Evolutionary conservation across 2,329 filamentous ascomycete species (phyloP), one percentile per base, ranked within the genome.

Genomic region (Penicillium sp.): DNA sequence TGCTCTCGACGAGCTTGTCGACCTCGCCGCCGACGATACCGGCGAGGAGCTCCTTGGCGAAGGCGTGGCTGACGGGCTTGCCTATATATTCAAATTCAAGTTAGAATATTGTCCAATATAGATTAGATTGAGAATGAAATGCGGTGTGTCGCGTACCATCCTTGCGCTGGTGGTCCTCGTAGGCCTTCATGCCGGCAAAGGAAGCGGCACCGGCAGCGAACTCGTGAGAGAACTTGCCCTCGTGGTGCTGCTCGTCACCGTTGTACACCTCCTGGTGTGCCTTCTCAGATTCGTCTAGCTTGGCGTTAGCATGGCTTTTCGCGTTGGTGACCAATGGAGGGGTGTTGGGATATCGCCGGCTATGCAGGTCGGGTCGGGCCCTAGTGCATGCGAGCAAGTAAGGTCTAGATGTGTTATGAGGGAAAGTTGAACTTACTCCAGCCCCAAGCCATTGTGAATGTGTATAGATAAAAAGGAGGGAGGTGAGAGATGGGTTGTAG

Each of bases 181-280:
- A 93, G 23, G 87, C 80, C 81, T 91, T 91, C 84, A 93, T 89
- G 68, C 86, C 90, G 63, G 85, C 87, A 72, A 93, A 93, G 61
- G 88, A 86, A 57, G 89, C 90, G 57, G 86, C 90, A 62, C 89
- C 89, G 63, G 87, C 89, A 56, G 93, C 73, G 48, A 90, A 71
- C 79, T 94, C 89, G 77, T 93, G 90, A 66, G 84, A 83, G 70
- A 90, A 78, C 71, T 83, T 83, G 67, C 82, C 80, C 76, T 90
- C 77, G 77, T 90, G 81, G 58, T 81, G 58, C 49, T 71, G 51
- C 47, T 77, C 23, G 23, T 23, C 73, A 59, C 79, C 74, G 73
- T 54, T 57, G 50, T 85, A 84, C 65, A 84, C 81, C 73, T 82
- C 73, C 61, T 81, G 69, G 77, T 86, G 84, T 64, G 80, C 75